Base-by-base conservation (phyloP, 2,329 filamentous ascomycete species). In the Diaporthe vaccinii region DNA sequence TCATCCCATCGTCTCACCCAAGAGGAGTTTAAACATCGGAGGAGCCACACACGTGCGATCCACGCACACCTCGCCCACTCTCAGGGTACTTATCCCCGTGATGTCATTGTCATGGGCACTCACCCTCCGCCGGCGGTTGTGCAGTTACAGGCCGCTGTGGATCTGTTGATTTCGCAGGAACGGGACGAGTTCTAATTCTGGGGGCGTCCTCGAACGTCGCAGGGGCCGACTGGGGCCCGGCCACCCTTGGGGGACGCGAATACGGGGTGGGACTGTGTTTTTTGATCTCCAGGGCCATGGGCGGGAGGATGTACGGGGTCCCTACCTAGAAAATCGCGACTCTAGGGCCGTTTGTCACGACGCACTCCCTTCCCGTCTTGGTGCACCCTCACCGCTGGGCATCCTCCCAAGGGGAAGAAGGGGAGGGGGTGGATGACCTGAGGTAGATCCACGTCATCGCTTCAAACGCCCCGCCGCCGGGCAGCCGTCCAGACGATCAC, bases 391-490 rank as follows among this genome's bases (percentile, higher is more conserved):
- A 69, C 65, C 65, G 65, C 65, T 55, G 65, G 34, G 65, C 17
- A n/a, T 65, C 49, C 34, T 55, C 49, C 49, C 65, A 55, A 69
- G 65, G 65, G 62, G 31, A 49, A 65, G 61, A 34, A 34, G 36
- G 36, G 36, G 31, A 31, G 59, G 34, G n/a, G 28, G 28, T 57
- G 53, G 53, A 34, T 36, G 39, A 15, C 49, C 44, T 8, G 49
- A 25, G 17, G n/a, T 14, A 55, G 49, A 53, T 55, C 65, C 65
- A 69, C 65, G 65, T 69, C 65, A 69, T 69, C 65, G 34, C 22
- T 69, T 55, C 65, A 61, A 49, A 69, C 49, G 65, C 65, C 65
- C 65, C 65, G 49, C 65, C 49, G 57, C 44, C 44, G 41, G 49
- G n/a, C 34, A 28, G 49, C 59, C 59, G 39, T 65, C 22, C 62